Conservation (phyloP, 805 yeast genomes). For the Suhomyces vadensis region DNA sequence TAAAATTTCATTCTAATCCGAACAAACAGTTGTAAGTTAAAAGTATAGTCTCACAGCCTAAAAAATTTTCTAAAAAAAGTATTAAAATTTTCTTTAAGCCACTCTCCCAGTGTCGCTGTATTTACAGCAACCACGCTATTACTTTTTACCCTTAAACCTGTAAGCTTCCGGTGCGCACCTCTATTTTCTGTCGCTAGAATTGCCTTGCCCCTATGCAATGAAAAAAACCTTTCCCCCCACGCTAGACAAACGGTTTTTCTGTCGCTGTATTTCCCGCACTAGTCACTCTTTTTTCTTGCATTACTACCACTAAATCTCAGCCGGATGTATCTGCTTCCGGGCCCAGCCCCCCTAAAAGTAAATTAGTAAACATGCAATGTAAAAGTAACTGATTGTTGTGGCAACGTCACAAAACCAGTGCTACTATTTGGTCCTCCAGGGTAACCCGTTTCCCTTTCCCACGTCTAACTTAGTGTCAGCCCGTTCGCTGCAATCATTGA, state of each 20-base stretch:
- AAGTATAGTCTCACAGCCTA: too few relatives aligned
- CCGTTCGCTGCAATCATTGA: neutral
- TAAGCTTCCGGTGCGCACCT: too few relatives aligned
- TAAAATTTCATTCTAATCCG: too few relatives aligned
- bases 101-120: too few relatives aligned
- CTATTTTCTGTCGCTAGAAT: neutral
- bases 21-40: too few relatives aligned
- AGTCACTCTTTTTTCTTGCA: neutral
- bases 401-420: slow-evolving; percentile 6
- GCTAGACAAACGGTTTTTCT: neutral
- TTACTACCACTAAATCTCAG: neutral
- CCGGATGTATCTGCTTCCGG: neutral
- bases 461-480: neutral
- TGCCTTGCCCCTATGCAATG: neutral
- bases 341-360: slow-evolving; percentile 1
- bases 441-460: neutral
- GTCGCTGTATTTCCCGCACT: neutral
- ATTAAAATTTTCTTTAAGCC: too few relatives aligned
- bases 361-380: slow-evolving; percentile 6
- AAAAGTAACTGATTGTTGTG: slow-evolving; percentile 2
- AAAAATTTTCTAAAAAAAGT: too few relatives aligned
- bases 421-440: slow-evolving; percentile 1
- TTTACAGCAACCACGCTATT: too few relatives aligned
- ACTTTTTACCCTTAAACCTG: too few relatives aligned
- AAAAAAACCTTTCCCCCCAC: neutral